Evolutionary conservation across 2,329 filamentous ascomycete species (phyloP).

Genomic region (Xylaria sp.): DNA sequence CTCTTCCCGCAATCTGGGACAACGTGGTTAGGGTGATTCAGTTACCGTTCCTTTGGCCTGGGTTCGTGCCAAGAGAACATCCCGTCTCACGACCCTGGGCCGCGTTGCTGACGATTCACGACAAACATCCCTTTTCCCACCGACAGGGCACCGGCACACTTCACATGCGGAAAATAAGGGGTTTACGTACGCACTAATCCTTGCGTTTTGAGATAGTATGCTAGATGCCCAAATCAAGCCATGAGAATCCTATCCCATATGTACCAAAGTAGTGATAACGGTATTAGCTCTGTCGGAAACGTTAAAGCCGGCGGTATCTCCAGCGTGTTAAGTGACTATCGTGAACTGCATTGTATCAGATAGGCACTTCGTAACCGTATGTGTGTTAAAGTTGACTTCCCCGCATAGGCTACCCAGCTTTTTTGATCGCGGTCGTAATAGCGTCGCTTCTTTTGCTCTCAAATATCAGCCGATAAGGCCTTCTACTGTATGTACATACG

Average conservation of each 20-base stretch:
- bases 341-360: background rate
- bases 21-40: conserved; percentile 43
- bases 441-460: background rate
- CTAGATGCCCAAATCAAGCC: conserved; percentile 4
- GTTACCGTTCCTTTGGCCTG: conserved; percentile 48
- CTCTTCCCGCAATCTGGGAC: conserved; percentile 43
- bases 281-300: background rate
- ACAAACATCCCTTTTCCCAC: conserved; percentile 29
- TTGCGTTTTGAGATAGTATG: conserved; percentile 27
- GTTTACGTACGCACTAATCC: conserved; percentile 43
- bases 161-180: conserved; percentile 40
- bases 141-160: conserved; percentile 33
- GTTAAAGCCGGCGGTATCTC: background rate
- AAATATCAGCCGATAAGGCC: background rate
- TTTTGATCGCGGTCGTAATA: background rate
- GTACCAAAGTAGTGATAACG: background rate
- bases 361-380: background rate
- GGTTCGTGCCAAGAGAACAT: conserved; percentile 47
- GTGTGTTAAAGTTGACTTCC: background rate
- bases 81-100: conserved; percentile 41
- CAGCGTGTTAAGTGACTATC: conserved; percentile 1
- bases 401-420: background rate
- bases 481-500: conserved; percentile 17
- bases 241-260: conserved; percentile 4
- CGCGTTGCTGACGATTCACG: conserved; percentile 27